Conservation (phyloP, 371 early-diverging fungal species). For the Umbelopsis sp. region DNA sequence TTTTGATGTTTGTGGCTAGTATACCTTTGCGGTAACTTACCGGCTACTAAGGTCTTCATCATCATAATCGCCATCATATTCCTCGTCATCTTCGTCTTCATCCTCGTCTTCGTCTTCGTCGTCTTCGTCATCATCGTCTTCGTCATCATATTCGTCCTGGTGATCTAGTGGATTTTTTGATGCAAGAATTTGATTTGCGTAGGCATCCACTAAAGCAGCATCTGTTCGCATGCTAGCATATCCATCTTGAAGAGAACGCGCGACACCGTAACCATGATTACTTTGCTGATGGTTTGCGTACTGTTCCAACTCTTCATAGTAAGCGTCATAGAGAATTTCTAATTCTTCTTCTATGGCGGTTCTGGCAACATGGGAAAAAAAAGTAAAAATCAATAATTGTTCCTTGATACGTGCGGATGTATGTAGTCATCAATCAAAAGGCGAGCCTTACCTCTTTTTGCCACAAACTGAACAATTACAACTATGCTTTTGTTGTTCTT, state of each 20-base stretch:
- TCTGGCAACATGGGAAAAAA: slow-evolving; percentile 41
- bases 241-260: slow-evolving; percentile 24
- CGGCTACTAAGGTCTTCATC: slow-evolving; percentile 42
- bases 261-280: slow-evolving; percentile 42
- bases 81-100: slow-evolving; percentile 47
- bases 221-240: slow-evolving; percentile 1
- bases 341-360: slow-evolving; percentile 92
- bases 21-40: not conserved
- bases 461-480: slow-evolving; percentile 92
- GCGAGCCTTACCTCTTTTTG: slow-evolving; percentile 71
- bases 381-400: not conserved
- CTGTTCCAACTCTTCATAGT: slow-evolving; percentile 89
- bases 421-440: not conserved
- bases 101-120: slow-evolving; percentile 37
- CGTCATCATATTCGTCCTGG: slow-evolving; percentile 31
- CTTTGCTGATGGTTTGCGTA: slow-evolving; percentile 82
- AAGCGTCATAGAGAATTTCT: slow-evolving; percentile 89
- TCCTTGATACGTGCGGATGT: too few relatives aligned
- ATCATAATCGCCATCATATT: slow-evolving; percentile 47
- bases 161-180: slow-evolving; percentile 26
- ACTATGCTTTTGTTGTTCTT: slow-evolving; percentile 90
- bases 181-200: slow-evolving; percentile 4
- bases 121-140: slow-evolving; percentile 35
- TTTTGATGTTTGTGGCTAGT: not conserved
- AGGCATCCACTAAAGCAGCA: slow-evolving; percentile 23